Evolutionary conservation across 345 rosid species (phyloP).

Genomic region (Hibiscus trionum): DNA sequence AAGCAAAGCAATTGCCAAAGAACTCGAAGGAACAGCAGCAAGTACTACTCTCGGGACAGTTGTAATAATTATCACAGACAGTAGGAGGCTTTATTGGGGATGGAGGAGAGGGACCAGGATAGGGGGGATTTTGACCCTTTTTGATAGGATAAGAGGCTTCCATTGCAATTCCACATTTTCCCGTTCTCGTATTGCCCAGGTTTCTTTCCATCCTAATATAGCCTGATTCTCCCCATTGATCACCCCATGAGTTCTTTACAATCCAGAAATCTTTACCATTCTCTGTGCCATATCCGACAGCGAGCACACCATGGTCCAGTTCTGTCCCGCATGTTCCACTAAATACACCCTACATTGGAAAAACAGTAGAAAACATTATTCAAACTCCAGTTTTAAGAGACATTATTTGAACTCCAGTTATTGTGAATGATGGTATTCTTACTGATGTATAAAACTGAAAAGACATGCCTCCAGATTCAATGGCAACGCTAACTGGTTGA

Average conservation of each 20-base stretch:
- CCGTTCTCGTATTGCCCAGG: slow-evolving; percentile 24
- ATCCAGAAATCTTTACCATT: slow-evolving; percentile 73
- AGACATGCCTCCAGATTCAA: slow-evolving; percentile 76
- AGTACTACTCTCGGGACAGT: slow-evolving; percentile 69
- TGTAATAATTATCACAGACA: slow-evolving; percentile 54
- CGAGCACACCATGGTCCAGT: slow-evolving; percentile 85
- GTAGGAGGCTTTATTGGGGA: slow-evolving; percentile 71
- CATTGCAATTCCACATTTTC: slow-evolving; percentile 86
- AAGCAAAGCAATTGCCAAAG: slow-evolving; percentile 54
- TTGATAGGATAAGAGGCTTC: slow-evolving; percentile 84
- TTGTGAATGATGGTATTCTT: slow-evolving; percentile 8
- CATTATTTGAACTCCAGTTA: background rate
- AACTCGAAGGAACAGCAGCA: slow-evolving; percentile 77
- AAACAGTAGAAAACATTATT: background rate
- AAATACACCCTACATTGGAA: slow-evolving; percentile 54
- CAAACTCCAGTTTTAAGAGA: background rate
- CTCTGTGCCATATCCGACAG: slow-evolving; percentile 87
- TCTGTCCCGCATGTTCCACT: slow-evolving; percentile 64
- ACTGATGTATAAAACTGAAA: slow-evolving; percentile 79
- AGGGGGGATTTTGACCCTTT: slow-evolving; percentile 77
- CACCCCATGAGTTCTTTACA: slow-evolving; percentile 83
- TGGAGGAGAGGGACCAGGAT: slow-evolving; percentile 96
- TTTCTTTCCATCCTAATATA: slow-evolving; percentile 72
- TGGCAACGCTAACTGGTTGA: slow-evolving; percentile 79
- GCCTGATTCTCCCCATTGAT: slow-evolving; percentile 75